Conservation (phyloP, 164 flowering plant species). For the Tetracentron sinense region DNA sequence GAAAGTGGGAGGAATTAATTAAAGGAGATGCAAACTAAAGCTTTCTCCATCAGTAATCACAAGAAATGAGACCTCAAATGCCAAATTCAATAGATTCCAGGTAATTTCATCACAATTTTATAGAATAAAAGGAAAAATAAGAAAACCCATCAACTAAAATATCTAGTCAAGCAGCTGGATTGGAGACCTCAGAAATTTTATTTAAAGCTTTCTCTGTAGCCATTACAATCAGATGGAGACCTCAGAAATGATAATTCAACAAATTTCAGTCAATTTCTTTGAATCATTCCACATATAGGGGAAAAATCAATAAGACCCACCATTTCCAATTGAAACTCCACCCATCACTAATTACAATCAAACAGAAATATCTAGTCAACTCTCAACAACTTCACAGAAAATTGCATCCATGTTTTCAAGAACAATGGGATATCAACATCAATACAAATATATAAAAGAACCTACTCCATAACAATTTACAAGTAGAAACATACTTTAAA, state of each 20-base stretch:
- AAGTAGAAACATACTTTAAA: neutral
- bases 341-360: neutral
- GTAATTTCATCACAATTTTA: neutral
- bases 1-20: neutral
- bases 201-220: too few relatives aligned
- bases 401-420: neutral
- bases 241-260: neutral
- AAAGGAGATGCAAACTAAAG: neutral
- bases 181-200: too few relatives aligned
- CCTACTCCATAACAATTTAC: neutral
- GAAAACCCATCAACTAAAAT: neutral
- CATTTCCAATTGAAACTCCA: neutral
- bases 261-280: neutral
- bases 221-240: neutral
- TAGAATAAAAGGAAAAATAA: neutral
- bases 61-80: neutral
- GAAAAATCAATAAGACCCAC: neutral
- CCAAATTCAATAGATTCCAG: neutral
- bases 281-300: neutral
- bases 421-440: neutral
- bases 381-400: neutral
- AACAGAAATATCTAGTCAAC: neutral
- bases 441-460: neutral
- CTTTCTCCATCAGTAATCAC: neutral
- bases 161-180: too few relatives aligned